A percentile compares a stretch with the other conserved stretches of the same genome.
phyloP scores from a whole-genome alignment of 805 yeast species.

The Pachysolen tannophilus region DNA sequence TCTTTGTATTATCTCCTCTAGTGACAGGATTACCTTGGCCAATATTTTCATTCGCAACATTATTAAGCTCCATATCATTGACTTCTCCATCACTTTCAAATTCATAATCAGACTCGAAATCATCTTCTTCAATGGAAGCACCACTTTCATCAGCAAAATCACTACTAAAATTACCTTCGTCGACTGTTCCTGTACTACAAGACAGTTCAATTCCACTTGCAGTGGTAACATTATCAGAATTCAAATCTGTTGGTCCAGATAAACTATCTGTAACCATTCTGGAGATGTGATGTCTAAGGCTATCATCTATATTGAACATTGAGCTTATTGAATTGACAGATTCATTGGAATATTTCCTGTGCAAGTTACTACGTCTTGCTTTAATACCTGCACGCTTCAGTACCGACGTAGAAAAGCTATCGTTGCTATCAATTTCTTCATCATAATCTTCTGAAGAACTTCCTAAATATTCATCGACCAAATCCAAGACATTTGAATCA shows the following conservation, averaged over 20 bases:
- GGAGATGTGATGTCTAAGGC: slow-evolving; percentile 16
- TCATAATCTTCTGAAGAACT: slow-evolving; percentile 5
- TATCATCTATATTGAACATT: slow-evolving; percentile 14
- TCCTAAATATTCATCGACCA: slow-evolving; percentile 15
- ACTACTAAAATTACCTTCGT: slow-evolving; percentile 12
- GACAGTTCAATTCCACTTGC: slow-evolving; percentile 10
- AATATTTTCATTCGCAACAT: slow-evolving; percentile 7
- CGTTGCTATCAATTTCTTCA: slow-evolving; percentile 6
- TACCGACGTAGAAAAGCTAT: too few species aligned
- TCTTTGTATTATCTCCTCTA: slow-evolving; percentile 1
- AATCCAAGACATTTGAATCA: slow-evolving; percentile 29
- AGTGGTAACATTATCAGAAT: slow-evolving; percentile 12
- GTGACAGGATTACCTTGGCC: slow-evolving; percentile 7
- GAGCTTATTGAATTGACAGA: slow-evolving; percentile 20
- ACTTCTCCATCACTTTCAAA: slow-evolving; percentile 3
- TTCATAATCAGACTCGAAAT: not conserved
- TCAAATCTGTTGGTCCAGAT: not conserved
- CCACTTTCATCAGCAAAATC: slow-evolving; percentile 9
- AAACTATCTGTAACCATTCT: slow-evolving; percentile 9
- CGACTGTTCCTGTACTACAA: not conserved
- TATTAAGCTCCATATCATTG: slow-evolving; percentile 14
- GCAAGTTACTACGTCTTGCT: not conserved
- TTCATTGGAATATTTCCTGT: slow-evolving; percentile 16
- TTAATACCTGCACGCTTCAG: too few species aligned
- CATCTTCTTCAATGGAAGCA: slow-evolving; percentile 5